Evolutionary conservation across 495 filamentous ascomycete species (phyloP), one percentile per base, ranked within the genome.

Genomic region (Poronia punctata): DNA sequence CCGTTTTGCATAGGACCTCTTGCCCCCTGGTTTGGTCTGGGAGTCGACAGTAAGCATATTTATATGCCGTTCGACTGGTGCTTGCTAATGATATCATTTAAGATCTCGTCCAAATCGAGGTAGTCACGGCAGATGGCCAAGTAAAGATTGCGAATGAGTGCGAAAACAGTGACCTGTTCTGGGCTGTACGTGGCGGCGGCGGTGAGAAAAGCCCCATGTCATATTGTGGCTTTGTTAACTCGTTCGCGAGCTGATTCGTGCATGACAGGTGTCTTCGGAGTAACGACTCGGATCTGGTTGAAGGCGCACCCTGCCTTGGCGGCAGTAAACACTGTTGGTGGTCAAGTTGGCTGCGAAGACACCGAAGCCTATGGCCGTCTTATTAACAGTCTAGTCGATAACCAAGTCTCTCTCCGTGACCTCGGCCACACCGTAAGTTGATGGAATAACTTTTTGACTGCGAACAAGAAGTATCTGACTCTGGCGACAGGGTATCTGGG

Each of bases 51-150:
- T 37, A 26, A 2, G 35, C n/a, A 3, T 5, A n/a, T 12, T n/a
- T 5, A 3, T 15, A 12, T 37, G 5, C 7, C 20, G 15, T 6
- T 10, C 7, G 7, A 17, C 19, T 37, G 14, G 2, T 16, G 22
- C 7, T 37, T 17, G 14, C 35, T 37, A 37, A 37, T 4, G 12
- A 12, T 3, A n/a, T n/a, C n/a, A n/a, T 11, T 26, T 9, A 4
- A 26, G 35, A 37, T 37, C 22, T 71, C 17, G 20, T 69, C 29
- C 65, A 70, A 41, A 64, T 68, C 28, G 69, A 79, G 56, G 65
- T 79, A 1, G 74, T 79, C 4, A 69, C 75, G 7, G 67, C 74
- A 12, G 62, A 78, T 48, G 74, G 71, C 7, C 54, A 59, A 12
- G 60, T 79, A 26, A 55, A 70, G 11, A 46, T 73, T 17, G 76